These are phyloP conservation scores for Mucor saturninus DNA, from an alignment of 371 early-diverging fungal species.

Conservation along the genomic window DNA sequence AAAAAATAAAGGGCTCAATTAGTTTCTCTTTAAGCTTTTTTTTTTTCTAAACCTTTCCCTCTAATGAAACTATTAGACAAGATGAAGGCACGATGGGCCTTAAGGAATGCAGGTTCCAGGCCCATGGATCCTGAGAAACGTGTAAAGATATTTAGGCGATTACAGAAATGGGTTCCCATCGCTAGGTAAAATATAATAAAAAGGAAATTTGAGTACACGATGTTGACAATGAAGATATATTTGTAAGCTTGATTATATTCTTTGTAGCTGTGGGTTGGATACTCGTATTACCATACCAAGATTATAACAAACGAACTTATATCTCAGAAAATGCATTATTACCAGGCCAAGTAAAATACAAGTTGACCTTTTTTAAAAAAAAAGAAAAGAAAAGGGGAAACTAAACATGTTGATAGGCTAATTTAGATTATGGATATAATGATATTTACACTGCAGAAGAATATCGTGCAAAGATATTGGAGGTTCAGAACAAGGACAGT, in stretches of 20 bases:
- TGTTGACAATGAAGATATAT: not conserved
- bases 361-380: not conserved
- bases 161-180: constrained; percentile 26
- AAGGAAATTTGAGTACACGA: not conserved
- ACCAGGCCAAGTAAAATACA: constrained; percentile 68
- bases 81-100: constrained; percentile 18
- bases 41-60: not conserved
- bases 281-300: constrained; percentile 55
- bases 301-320: constrained; percentile 64
- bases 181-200: constrained; percentile 25
- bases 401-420: constrained; percentile 43
- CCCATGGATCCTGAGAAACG: constrained; percentile 21
- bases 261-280: constrained; percentile 58
- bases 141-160: constrained; percentile 11
- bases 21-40: not conserved
- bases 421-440: constrained; percentile 54
- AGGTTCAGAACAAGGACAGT: constrained; percentile 30
- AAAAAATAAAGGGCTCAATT: not conserved
- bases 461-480: constrained; percentile 39
- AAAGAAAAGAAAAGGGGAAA: not conserved
- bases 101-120: not conserved
- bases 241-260: constrained; percentile 51
- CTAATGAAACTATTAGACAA: constrained; percentile 16
- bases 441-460: constrained; percentile 59
- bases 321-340: constrained; percentile 86